Evolutionary conservation across 2,329 filamentous ascomycete species (phyloP).

Genomic region (Ceratocystis ficicola): DNA sequence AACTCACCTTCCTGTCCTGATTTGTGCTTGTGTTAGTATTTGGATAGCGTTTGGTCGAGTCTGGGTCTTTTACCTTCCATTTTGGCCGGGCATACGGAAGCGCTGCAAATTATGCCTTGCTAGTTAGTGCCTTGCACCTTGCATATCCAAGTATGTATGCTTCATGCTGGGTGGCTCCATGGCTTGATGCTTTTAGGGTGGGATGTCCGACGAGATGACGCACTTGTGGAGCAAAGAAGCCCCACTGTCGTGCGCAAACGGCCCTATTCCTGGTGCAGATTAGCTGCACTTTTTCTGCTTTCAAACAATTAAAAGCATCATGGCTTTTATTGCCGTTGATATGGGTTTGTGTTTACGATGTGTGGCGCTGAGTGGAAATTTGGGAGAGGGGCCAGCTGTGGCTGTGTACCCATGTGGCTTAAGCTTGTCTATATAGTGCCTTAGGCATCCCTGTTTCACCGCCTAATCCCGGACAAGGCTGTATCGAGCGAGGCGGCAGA

Average conservation of each 20-base stretch:
- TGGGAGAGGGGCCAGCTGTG: neutral
- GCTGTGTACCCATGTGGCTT: neutral
- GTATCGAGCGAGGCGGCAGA: neutral
- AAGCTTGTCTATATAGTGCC: too few species aligned
- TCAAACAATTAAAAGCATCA: neutral
- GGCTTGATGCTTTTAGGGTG: too few species aligned
- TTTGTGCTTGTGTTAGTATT: neutral
- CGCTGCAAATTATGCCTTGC: neutral
- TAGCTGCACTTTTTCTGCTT: neutral
- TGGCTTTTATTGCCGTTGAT: neutral
- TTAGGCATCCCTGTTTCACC: neutral
- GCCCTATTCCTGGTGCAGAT: constrained; percentile 16
- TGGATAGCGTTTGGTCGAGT: too few species aligned
- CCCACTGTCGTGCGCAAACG: constrained; percentile 13
- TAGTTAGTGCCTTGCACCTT: constrained; percentile 1
- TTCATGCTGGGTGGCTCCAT: too few species aligned
- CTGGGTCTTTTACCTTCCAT: neutral
- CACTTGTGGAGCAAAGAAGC: constrained; percentile 3
- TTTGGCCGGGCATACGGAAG: constrained; percentile 3
- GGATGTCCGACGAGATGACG: constrained; percentile 12
- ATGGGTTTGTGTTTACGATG: neutral
- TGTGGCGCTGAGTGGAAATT: neutral
- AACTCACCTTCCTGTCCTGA: neutral
- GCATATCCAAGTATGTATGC: neutral
- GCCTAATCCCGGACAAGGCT: neutral